phyloP scores from a whole-genome alignment of 345 rosid genomes.

The Dimocarpus longan region DNA sequence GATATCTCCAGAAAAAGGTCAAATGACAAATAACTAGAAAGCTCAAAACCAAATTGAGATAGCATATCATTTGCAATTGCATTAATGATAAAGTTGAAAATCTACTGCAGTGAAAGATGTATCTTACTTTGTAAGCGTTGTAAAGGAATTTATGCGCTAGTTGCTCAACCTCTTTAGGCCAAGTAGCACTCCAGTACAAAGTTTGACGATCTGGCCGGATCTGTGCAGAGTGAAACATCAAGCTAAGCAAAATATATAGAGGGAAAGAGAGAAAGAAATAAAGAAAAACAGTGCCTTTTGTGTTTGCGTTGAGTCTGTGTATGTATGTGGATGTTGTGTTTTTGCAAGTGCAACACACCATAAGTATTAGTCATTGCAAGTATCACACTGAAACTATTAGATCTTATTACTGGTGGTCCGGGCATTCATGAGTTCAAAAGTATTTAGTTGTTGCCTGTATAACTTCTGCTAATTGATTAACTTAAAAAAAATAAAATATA shows the following conservation, averaged over 20 bases:
- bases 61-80: not conserved
- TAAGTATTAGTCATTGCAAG: conserved; percentile 2
- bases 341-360: not conserved
- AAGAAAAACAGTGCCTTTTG: not conserved
- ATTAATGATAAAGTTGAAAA: conserved; percentile 11
- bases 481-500: not conserved
- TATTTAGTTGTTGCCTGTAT: not conserved
- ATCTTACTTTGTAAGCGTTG: conserved; percentile 92
- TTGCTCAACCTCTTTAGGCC: conserved; percentile 99
- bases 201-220: conserved; percentile 98
- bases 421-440: not conserved
- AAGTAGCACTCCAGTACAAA: conserved; percentile 99
- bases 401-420: not conserved
- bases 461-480: not conserved
- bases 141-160: conserved; percentile 85
- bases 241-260: not conserved
- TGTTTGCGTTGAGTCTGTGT: not conserved
- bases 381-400: not conserved
- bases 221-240: conserved; percentile 41
- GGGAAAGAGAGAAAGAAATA: not conserved
- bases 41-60: not conserved
- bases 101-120: conserved; percentile 1
- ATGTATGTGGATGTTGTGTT: not conserved
- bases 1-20: not conserved
- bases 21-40: conserved; percentile 15